A percentile compares a stretch with the other conserved stretches of the same genome.
Conservation (phyloP, 208 protist species). For the Trypanosoma melophagium region DNA sequence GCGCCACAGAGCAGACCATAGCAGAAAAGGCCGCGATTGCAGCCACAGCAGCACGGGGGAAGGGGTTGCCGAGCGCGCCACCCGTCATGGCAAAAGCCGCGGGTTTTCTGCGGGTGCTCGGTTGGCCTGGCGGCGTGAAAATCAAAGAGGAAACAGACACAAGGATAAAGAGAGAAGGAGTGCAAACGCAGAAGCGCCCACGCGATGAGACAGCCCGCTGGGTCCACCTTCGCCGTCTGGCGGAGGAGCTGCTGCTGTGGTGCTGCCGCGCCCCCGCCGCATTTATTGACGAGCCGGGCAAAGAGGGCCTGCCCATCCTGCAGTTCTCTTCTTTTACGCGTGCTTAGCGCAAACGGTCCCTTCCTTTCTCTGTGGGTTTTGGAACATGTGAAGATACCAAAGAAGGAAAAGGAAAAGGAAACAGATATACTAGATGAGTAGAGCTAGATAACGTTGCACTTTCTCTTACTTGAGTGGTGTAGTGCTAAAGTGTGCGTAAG, state of each 20-base stretch:
- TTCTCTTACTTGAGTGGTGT: too few species aligned
- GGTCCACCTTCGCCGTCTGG: conserved; percentile 8
- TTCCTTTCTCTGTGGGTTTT: too few species aligned
- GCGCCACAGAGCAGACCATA: conserved; percentile 1
- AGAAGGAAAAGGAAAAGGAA: too few species aligned
- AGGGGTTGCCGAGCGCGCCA: background rate
- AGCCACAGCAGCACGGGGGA: background rate
- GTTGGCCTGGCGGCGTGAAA: background rate
- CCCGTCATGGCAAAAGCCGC: conserved; percentile 6
- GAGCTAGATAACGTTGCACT: too few species aligned
- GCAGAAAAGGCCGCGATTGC: background rate
- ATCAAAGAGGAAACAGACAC: background rate
- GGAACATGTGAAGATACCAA: too few species aligned
- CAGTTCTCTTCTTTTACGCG: too few species aligned
- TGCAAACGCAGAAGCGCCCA: background rate
- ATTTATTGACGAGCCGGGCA: background rate
- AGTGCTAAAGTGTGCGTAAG: too few species aligned
- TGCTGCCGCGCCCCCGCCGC: conserved; percentile 6
- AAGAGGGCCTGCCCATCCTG: background rate
- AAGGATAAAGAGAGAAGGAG: background rate
- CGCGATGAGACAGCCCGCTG: background rate
- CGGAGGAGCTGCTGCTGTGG: conserved; percentile 2
- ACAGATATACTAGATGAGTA: too few species aligned
- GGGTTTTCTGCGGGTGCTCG: conserved; percentile 4
- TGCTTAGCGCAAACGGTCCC: too few species aligned